A percentile compares a stretch with the other conserved stretches of the same genome.
Conservation (phyloP, 805 yeast genomes). For the Kazachstania martiniae region DNA sequence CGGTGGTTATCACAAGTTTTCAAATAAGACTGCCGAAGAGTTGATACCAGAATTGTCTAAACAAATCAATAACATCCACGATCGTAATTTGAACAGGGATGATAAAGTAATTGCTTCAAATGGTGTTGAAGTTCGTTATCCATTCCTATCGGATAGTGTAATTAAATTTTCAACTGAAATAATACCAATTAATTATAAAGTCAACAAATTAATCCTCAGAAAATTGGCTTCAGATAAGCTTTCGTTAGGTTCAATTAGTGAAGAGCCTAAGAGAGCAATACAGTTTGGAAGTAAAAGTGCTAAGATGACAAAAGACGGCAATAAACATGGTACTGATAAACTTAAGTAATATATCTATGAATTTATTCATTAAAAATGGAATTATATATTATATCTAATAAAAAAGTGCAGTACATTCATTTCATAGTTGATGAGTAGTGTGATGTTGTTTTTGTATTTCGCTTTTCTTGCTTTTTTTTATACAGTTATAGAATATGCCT, state of each 20-base stretch:
- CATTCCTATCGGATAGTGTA: slow-evolving; percentile 60
- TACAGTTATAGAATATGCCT: slow-evolving; percentile 9
- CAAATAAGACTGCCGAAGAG: slow-evolving; percentile 30
- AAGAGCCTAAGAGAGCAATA: slow-evolving; percentile 85
- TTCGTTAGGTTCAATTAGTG: slow-evolving; percentile 43
- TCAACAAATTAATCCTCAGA: slow-evolving; percentile 50
- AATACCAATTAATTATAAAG: slow-evolving; percentile 40
- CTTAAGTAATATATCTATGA: no score
- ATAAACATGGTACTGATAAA: slow-evolving; percentile 63
- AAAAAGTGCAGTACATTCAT: no score
- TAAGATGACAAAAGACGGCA: slow-evolving; percentile 73
- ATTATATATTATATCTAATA: no score
- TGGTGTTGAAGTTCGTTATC: slow-evolving; percentile 87
- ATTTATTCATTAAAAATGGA: not conserved
- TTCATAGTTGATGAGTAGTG: no score
- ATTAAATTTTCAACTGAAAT: slow-evolving; percentile 36
- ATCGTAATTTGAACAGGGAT: slow-evolving; percentile 79
- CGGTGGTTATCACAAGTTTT: slow-evolving; percentile 91
- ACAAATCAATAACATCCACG: slow-evolving; percentile 67
- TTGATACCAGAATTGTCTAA: slow-evolving; percentile 49
- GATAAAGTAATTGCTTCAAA: slow-evolving; percentile 78
- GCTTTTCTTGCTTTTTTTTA: slow-evolving; percentile 1
- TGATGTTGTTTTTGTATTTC: no score
- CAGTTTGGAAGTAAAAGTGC: slow-evolving; percentile 96
- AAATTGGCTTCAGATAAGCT: slow-evolving; percentile 40